phyloP scores from a whole-genome alignment of 257 asterid species.

The Gentiana dahurica region DNA sequence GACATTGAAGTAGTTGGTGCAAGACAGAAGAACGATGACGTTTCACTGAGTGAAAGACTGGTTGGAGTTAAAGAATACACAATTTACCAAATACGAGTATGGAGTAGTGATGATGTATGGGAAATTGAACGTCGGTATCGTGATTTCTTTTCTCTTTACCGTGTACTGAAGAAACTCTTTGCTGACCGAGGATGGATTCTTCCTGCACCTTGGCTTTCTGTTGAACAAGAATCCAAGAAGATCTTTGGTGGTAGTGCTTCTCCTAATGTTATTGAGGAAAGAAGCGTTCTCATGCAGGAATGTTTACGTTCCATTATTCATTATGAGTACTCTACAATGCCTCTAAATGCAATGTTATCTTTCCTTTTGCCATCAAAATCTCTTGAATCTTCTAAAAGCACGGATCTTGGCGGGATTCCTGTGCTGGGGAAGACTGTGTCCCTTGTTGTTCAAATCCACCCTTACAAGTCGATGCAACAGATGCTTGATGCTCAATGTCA shows the following conservation, averaged over 20 bases:
- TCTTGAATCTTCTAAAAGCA: constrained; percentile 25
- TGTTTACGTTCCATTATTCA: constrained; percentile 69
- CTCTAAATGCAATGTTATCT: constrained; percentile 37
- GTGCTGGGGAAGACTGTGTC: constrained; percentile 80
- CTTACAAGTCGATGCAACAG: constrained; percentile 60
- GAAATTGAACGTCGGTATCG: constrained; percentile 87
- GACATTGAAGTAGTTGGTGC: constrained; percentile 71
- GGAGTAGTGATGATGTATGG: constrained; percentile 61
- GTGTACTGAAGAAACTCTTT: constrained; percentile 52
- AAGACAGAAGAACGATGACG: constrained; percentile 70
- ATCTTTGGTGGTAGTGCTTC: constrained; percentile 79
- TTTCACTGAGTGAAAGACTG: constrained; percentile 75
- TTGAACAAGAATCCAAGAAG: constrained; percentile 74
- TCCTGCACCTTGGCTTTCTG: constrained; percentile 75
- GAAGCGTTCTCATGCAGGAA: constrained; percentile 81
- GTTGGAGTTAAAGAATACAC: constrained; percentile 82
- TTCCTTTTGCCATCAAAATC: constrained; percentile 61
- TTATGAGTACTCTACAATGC: constrained; percentile 26
- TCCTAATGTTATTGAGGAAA: constrained; percentile 56
- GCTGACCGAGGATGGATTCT: constrained; percentile 60
- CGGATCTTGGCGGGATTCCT: constrained; percentile 20
- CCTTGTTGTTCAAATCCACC: constrained; percentile 45
- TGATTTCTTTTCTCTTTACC: constrained; percentile 63
- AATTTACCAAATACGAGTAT: constrained; percentile 60
- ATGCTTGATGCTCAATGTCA: constrained; percentile 75